Percentiles rank a stretch among this genome's conserved stretches.
Evolutionary conservation across 768 basidiomycete genomes (phyloP).

Genomic region (Trametes cinnabarina): DNA sequence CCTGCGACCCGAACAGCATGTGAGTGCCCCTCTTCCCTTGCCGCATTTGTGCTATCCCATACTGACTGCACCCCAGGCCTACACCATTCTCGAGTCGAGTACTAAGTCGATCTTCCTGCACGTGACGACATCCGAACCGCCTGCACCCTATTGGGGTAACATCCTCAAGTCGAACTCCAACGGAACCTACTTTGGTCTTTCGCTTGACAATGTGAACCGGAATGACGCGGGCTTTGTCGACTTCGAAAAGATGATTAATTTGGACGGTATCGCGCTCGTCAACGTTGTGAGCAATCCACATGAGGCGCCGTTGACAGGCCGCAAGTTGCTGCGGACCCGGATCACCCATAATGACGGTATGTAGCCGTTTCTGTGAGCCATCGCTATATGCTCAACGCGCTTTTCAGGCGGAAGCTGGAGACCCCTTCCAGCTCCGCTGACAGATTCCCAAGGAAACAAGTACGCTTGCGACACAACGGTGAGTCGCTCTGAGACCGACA

Average conservation of each 20-base stretch:
- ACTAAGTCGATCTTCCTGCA: conserved; percentile 94
- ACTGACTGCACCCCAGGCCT: conserved; percentile 51
- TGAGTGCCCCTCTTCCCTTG: conserved; percentile 36
- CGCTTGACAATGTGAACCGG: conserved; percentile 88
- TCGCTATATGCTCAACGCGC: background rate
- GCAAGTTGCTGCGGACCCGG: conserved; percentile 75
- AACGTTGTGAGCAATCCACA: conserved; percentile 85
- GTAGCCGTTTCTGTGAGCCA: conserved; percentile 21
- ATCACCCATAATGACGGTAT: conserved; percentile 97
- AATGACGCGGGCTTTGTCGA: conserved; percentile 86
- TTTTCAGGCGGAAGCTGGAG: conserved; percentile 82
- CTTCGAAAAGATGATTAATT: conserved; percentile 95
- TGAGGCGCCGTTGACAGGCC: conserved; percentile 66
- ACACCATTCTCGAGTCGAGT: conserved; percentile 91
- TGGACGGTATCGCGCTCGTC: conserved; percentile 93
- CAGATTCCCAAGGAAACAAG: conserved; percentile 69
- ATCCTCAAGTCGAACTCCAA: conserved; percentile 97
- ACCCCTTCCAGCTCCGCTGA: conserved; percentile 65
- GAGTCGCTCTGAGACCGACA: conserved; percentile 20
- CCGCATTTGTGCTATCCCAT: background rate
- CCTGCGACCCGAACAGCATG: conserved; percentile 88
- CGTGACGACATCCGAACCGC: conserved; percentile 84
- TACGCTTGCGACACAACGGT: conserved; percentile 76
- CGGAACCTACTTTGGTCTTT: conserved; percentile 92
- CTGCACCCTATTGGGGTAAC: conserved; percentile 80